phyloP scores from a whole-genome alignment of 139 green algal genomes.

The Chlorella sp. region DNA sequence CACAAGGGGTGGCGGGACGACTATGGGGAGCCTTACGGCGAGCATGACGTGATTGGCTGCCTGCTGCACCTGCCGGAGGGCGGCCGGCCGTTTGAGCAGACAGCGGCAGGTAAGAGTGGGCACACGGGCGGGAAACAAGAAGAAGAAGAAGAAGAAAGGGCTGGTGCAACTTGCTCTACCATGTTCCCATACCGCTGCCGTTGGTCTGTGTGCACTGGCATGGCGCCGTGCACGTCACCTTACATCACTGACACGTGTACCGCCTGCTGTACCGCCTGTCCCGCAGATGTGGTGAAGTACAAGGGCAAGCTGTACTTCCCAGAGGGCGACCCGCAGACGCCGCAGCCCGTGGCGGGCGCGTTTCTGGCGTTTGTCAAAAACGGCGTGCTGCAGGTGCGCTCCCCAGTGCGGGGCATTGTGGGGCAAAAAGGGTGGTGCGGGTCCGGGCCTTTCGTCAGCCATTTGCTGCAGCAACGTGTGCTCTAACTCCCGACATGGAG shows the following conservation, averaged over 20 bases:
- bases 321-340: constrained; percentile 51
- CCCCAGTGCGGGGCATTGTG: too few species aligned
- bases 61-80: constrained; percentile 54
- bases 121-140: too few species aligned
- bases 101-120: not conserved
- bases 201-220: too few species aligned
- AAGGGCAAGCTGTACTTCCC: constrained; percentile 59
- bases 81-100: constrained; percentile 32
- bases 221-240: not conserved
- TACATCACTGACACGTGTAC: too few species aligned
- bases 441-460: too few species aligned
- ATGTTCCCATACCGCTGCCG: not conserved
- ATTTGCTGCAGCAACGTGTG: too few species aligned
- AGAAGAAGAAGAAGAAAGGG: too few species aligned
- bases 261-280: not conserved
- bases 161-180: not conserved
- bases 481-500: too few species aligned
- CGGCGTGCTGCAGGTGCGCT: constrained; percentile 69
- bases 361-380: constrained; percentile 79
- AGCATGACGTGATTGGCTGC: constrained; percentile 70
- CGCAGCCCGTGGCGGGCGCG: constrained; percentile 55
- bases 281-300: constrained; percentile 59
- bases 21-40: constrained; percentile 57
- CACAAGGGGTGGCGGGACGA: constrained; percentile 51
- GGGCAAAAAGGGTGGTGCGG: too few species aligned